Evolutionary conservation across 1,284 basidiomycete genomes (phyloP).

Genomic region (Tausonia pullulans): DNA sequence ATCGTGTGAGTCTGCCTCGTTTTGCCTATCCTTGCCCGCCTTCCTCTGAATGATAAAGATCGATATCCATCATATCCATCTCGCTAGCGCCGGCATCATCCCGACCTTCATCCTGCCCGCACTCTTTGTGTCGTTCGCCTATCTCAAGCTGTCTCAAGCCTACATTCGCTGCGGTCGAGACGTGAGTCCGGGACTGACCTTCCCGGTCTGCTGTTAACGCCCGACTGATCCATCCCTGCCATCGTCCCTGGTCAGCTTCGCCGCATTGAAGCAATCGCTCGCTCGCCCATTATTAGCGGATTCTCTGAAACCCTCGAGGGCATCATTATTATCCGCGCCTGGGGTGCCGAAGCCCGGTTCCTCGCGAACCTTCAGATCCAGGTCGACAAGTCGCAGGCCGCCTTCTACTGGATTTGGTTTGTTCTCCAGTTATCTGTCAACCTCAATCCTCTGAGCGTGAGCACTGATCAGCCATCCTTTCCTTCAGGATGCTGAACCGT

Average conservation of each 20-base stretch:
- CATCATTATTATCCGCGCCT: slow-evolving; percentile 76
- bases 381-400: slow-evolving; percentile 51
- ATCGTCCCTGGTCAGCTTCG: slow-evolving; percentile 40
- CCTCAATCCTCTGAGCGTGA: background rate
- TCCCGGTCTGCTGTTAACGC: too few species aligned
- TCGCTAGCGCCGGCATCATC: background rate
- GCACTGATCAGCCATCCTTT: background rate
- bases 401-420: slow-evolving; percentile 19
- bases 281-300: slow-evolving; percentile 62
- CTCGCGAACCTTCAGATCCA: slow-evolving; percentile 55
- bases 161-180: slow-evolving; percentile 54
- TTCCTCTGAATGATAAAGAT: background rate
- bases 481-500: background rate
- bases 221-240: too few species aligned
- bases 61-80: background rate
- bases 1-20: slow-evolving; percentile 20
- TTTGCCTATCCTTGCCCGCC: background rate
- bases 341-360: slow-evolving; percentile 70
- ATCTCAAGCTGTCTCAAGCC: slow-evolving; percentile 54
- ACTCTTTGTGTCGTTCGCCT: slow-evolving; percentile 53
- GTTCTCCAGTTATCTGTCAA: background rate
- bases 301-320: slow-evolving; percentile 68
- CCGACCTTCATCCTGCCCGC: slow-evolving; percentile 64
- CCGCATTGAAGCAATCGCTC: slow-evolving; percentile 61
- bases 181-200: too few species aligned